Conservation (phyloP, 345 rosid species). For the Leavenworthia alabamica region DNA sequence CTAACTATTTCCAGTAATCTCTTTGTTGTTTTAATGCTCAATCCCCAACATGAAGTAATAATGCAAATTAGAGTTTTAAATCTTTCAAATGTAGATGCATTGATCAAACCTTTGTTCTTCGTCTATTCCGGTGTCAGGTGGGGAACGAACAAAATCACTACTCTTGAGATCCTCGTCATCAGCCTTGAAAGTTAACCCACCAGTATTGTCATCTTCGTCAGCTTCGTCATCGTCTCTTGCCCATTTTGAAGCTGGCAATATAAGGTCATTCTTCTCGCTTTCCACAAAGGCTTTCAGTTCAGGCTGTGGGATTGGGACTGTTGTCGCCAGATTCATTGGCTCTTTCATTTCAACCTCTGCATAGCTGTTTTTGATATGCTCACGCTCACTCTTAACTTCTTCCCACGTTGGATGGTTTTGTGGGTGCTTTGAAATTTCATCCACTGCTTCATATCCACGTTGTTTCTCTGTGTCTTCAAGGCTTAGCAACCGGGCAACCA, state of each 20-base stretch:
- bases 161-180: slow-evolving; percentile 56
- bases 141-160: slow-evolving; percentile 41
- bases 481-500: slow-evolving; percentile 89
- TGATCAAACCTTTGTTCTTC: slow-evolving; percentile 80
- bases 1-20: not conserved
- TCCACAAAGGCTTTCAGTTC: slow-evolving; percentile 54
- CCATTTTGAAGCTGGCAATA: slow-evolving; percentile 93
- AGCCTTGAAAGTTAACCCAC: slow-evolving; percentile 46
- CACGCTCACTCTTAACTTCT: slow-evolving; percentile 46
- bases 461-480: slow-evolving; percentile 94
- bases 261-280: slow-evolving; percentile 70
- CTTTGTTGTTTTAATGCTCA: not conserved
- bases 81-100: not conserved
- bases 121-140: slow-evolving; percentile 57
- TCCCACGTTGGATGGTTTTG: slow-evolving; percentile 52
- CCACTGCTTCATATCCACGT: slow-evolving; percentile 73
- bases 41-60: slow-evolving; percentile 6
- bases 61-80: slow-evolving; percentile 6
- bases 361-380: slow-evolving; percentile 26
- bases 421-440: slow-evolving; percentile 56
- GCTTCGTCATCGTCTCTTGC: slow-evolving; percentile 88
- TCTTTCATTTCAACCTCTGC: slow-evolving; percentile 45
- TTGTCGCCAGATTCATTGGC: slow-evolving; percentile 36
- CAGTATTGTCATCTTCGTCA: slow-evolving; percentile 81
- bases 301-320: slow-evolving; percentile 55